A percentile compares a stretch with the other conserved stretches of the same genome.
Conservation (phyloP, 768 basidiomycete species). For the Lanmaoa rubissima region DNA sequence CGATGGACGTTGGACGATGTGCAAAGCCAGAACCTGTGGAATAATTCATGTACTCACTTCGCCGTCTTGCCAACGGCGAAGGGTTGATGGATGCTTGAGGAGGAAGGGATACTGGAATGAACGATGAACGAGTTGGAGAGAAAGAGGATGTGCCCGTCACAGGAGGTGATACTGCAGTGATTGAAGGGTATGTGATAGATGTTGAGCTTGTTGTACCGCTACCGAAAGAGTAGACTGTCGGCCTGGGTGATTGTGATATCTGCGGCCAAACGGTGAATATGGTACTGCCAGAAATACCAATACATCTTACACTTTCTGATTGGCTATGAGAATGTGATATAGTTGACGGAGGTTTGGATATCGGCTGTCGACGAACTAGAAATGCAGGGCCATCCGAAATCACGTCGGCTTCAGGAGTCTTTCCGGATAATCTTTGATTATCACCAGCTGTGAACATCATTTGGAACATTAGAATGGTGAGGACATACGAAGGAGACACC, state of each 20-base stretch:
- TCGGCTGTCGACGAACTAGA: conserved; percentile 38
- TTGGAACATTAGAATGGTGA: not conserved
- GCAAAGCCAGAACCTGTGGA: conserved; percentile 52
- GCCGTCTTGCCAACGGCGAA: conserved; percentile 66
- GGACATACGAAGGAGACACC: conserved; percentile 20
- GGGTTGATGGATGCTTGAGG: conserved; percentile 86
- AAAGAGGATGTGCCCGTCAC: conserved; percentile 39
- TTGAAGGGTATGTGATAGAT: conserved; percentile 55
- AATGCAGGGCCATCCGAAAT: conserved; percentile 15
- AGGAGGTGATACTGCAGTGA: conserved; percentile 40
- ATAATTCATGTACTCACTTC: conserved; percentile 80
- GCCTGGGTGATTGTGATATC: conserved; percentile 36
- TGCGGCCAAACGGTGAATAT: conserved; percentile 20
- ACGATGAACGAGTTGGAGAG: conserved; percentile 37
- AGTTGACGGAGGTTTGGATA: conserved; percentile 43
- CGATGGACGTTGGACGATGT: conserved; percentile 53
- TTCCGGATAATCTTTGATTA: conserved; percentile 17
- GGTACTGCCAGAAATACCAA: conserved; percentile 7
- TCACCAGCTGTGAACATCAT: conserved; percentile 12
- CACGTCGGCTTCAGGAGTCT: conserved; percentile 11
- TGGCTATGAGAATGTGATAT: conserved; percentile 47
- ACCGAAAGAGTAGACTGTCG: conserved; percentile 35
- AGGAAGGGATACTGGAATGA: conserved; percentile 55
- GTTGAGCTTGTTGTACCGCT: conserved; percentile 37
- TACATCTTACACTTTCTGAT: conserved; percentile 46